Evolutionary conservation across 805 yeast genomes (phyloP).

Genomic region (Dipodascus albidus): DNA sequence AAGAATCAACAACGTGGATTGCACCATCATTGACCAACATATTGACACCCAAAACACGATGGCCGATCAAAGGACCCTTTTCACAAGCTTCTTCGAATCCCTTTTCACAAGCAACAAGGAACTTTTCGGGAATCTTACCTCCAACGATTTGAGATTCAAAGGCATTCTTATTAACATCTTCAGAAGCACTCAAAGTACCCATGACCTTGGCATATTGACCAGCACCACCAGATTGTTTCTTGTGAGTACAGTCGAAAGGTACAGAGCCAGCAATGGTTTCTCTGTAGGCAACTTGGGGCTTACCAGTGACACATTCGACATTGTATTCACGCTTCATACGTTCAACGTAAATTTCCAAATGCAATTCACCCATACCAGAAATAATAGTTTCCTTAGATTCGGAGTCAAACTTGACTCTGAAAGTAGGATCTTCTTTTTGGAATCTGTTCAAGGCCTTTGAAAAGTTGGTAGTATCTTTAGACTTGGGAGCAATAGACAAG

Average conservation of each 20-base stretch:
- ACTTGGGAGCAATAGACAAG: slow-evolving; percentile 75
- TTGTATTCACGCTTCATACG: slow-evolving; percentile 96
- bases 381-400: slow-evolving; percentile 92
- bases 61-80: slow-evolving; percentile 95
- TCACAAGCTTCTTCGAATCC: slow-evolving; percentile 93
- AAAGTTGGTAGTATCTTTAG: slow-evolving; percentile 79
- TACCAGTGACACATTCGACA: slow-evolving; percentile 90
- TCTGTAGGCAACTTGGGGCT: slow-evolving; percentile 96
- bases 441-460: slow-evolving; percentile 95
- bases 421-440: slow-evolving; percentile 98
- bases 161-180: slow-evolving; percentile 33
- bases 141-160: slow-evolving; percentile 89
- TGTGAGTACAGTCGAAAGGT: slow-evolving; percentile 86
- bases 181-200: slow-evolving; percentile 57
- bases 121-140: slow-evolving; percentile 94
- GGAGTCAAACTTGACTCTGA: slow-evolving; percentile 78
- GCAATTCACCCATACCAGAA: slow-evolving; percentile 98
- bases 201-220: slow-evolving; percentile 98
- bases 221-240: slow-evolving; percentile 98
- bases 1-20: slow-evolving; percentile 93
- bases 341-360: slow-evolving; percentile 94
- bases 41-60: slow-evolving; percentile 80
- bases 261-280: slow-evolving; percentile 72
- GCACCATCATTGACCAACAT: slow-evolving; percentile 97
- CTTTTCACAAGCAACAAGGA: slow-evolving; percentile 82